Percentiles rank a stretch among this genome's conserved stretches.
Conservation (phyloP, 352 stramenopile genomes). For the Lagenidium sp. region DNA sequence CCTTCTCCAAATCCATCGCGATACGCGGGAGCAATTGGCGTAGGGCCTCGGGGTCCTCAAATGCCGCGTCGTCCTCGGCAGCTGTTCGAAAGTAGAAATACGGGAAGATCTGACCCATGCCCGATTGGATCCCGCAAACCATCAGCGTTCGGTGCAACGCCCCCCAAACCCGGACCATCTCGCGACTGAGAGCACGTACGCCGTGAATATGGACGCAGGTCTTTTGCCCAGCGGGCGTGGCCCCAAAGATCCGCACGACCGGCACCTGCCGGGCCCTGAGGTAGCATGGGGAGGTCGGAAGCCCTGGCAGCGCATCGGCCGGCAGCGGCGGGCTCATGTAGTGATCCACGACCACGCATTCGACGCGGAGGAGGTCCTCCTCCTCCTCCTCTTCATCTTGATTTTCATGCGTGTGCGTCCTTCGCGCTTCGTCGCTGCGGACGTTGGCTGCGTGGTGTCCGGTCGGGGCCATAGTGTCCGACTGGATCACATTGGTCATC, state of each 20-base stretch:
- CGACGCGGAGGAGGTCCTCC: slow-evolving; percentile 47
- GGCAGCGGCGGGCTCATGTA: slow-evolving; percentile 71
- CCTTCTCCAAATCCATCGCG: slow-evolving; percentile 59
- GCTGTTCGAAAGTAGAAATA: slow-evolving; percentile 89
- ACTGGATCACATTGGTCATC: no score
- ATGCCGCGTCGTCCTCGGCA: slow-evolving; percentile 48
- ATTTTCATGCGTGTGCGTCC: no score
- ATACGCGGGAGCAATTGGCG: slow-evolving; percentile 50
- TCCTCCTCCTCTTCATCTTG: no score
- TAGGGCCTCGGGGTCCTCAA: slow-evolving; percentile 59
- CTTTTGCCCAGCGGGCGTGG: slow-evolving; percentile 87
- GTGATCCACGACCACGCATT: slow-evolving; percentile 76
- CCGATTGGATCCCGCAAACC: no score
- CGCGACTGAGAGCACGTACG: slow-evolving; percentile 15
- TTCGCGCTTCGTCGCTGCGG: no score
- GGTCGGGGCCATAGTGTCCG: no score
- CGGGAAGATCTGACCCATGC: slow-evolving; percentile 56
- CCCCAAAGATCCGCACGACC: slow-evolving; percentile 85
- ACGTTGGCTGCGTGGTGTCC: no score
- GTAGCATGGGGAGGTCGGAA: slow-evolving; percentile 63
- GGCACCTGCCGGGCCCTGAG: slow-evolving; percentile 56
- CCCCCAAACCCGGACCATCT: not conserved
- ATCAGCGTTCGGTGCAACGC: not conserved
- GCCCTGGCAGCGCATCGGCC: slow-evolving; percentile 19
- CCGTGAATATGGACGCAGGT: slow-evolving; percentile 85